phyloP scores from a whole-genome alignment of 2,329 filamentous ascomycete species.

The Penicillium sp. region DNA sequence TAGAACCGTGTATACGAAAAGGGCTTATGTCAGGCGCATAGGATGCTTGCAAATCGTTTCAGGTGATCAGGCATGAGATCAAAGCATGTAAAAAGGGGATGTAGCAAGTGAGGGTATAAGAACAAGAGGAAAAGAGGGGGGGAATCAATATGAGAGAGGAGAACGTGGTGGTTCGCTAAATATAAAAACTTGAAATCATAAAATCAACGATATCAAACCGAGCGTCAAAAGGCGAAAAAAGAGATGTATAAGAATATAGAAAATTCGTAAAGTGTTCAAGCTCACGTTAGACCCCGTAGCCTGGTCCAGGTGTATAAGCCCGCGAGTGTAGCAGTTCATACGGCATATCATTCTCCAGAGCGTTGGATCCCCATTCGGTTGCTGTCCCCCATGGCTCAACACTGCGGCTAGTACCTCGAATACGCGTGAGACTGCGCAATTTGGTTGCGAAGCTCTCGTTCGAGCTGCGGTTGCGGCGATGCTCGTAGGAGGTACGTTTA shows the following conservation, averaged over 20 bases:
- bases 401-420: conserved; percentile 58
- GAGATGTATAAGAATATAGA: neutral
- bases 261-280: neutral
- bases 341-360: conserved; percentile 22
- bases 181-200: conserved; percentile 6
- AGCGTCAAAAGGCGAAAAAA: neutral
- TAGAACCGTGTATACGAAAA: neutral
- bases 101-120: conserved; percentile 14
- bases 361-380: conserved; percentile 1
- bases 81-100: neutral
- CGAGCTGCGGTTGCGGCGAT: conserved; percentile 56
- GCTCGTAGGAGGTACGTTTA: conserved; percentile 43
- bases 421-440: conserved; percentile 56
- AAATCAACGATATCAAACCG: conserved; percentile 1
- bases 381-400: conserved; percentile 24
- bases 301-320: conserved; percentile 8
- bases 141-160: neutral
- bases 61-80: neutral
- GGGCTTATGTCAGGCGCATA: neutral
- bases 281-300: conserved; percentile 1
- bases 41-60: neutral
- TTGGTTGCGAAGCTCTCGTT: conserved; percentile 59
- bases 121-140: conserved; percentile 3
- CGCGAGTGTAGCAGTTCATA: conserved; percentile 29
- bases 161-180: conserved; percentile 13